Percentiles rank a stretch among this genome's conserved stretches.
Evolutionary conservation across 805 yeast genomes (phyloP).

Genomic region (Saccharomycopsis vini): DNA sequence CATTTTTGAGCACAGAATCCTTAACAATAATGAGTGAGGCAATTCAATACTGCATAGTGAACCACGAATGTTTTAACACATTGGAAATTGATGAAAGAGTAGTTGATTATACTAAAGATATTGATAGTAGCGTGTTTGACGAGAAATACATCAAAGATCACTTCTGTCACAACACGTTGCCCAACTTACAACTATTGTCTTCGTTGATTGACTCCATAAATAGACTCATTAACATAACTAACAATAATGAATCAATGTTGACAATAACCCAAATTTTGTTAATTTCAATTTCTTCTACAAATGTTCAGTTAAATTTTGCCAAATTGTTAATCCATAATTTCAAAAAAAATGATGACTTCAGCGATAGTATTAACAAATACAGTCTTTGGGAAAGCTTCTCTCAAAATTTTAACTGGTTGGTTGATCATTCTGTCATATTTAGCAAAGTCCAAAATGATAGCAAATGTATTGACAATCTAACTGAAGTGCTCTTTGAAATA

Average conservation of each 20-base stretch:
- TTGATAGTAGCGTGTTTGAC: constrained; percentile 11
- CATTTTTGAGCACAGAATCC: constrained; percentile 9
- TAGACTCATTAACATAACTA: constrained; percentile 16
- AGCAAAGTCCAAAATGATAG: constrained; percentile 14
- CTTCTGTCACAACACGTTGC: constrained; percentile 13
- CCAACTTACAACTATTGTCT: constrained; percentile 6
- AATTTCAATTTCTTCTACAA: constrained; percentile 13
- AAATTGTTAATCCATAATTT: constrained; percentile 17
- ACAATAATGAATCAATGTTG: constrained; percentile 16
- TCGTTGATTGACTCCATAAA: constrained; percentile 15
- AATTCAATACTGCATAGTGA: constrained; percentile 12
- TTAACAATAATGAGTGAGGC: constrained; percentile 16
- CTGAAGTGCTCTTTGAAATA: constrained; percentile 17
- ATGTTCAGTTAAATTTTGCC: constrained; percentile 18
- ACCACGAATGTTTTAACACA: constrained; percentile 12
- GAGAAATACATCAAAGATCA: constrained; percentile 13
- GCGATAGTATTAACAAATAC: constrained; percentile 3
- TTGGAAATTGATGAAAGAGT: constrained; percentile 3
- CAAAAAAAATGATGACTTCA: constrained; percentile 13
- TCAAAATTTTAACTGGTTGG: constrained; percentile 17
- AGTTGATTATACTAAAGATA: constrained; percentile 9
- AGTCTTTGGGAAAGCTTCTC: constrained; percentile 17
- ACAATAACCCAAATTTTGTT: constrained; percentile 16
- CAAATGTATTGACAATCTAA: constrained; percentile 12
- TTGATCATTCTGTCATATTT: constrained; percentile 16